phyloP scores from a whole-genome alignment of 2,329 filamentous ascomycete species.

The Lecanicillium sp. region DNA sequence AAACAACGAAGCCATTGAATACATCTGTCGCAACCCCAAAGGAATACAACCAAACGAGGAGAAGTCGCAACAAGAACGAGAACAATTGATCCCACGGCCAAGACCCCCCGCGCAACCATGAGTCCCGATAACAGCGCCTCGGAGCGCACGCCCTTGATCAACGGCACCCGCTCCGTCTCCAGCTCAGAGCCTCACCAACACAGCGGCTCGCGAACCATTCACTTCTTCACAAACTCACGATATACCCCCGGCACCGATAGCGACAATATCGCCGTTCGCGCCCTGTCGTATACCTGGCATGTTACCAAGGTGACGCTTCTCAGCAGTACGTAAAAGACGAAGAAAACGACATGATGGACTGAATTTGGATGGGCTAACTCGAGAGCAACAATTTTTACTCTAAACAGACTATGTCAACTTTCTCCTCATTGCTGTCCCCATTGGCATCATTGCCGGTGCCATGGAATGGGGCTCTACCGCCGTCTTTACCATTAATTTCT shows the following conservation, averaged over 20 bases:
- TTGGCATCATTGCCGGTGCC: slow-evolving; percentile 60
- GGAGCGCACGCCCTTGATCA: slow-evolving; percentile 36
- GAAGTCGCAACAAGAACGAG: too few relatives aligned
- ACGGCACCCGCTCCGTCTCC: slow-evolving; percentile 13
- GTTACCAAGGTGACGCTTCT: slow-evolving; percentile 48
- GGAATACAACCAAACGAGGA: too few relatives aligned
- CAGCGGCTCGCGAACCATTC: slow-evolving; percentile 14
- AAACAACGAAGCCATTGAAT: too few relatives aligned
- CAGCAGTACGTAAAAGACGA: slow-evolving; percentile 40
- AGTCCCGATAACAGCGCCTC: slow-evolving; percentile 17
- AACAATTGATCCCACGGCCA: too few relatives aligned
- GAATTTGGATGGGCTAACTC: not conserved
- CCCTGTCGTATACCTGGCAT: slow-evolving; percentile 43
- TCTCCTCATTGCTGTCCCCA: slow-evolving; percentile 63
- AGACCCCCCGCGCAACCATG: slow-evolving; percentile 18
- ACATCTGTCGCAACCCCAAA: too few relatives aligned
- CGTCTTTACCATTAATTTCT: slow-evolving; percentile 71
- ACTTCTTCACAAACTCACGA: slow-evolving; percentile 41
- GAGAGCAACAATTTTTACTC: not conserved
- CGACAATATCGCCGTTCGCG: slow-evolving; percentile 34
- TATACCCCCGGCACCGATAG: slow-evolving; percentile 45
- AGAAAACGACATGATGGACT: not conserved
- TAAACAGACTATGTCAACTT: slow-evolving; percentile 54
- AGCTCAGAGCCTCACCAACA: not conserved
- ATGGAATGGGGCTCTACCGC: slow-evolving; percentile 55